A percentile compares a stretch with the other conserved stretches of the same genome.
Conservation (phyloP, 75 land plant genomes). For the Gnetum montanum region DNA sequence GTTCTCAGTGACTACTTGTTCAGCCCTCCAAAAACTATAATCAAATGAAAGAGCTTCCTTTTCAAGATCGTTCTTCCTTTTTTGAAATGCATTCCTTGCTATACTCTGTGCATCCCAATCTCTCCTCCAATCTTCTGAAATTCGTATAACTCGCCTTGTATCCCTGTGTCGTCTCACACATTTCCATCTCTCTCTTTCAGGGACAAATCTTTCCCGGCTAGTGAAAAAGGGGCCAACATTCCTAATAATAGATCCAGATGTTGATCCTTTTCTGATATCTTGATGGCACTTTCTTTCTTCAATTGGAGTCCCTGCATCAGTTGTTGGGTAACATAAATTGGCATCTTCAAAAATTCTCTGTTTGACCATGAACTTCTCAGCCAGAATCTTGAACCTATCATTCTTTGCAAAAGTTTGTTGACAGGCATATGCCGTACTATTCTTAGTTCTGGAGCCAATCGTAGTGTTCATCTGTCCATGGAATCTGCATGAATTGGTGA, state of each 20-base stretch:
- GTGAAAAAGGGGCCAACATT: background rate
- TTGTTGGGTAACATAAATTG: background rate
- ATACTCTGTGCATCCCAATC: background rate
- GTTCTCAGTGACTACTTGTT: slow-evolving; percentile 12
- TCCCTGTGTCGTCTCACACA: slow-evolving; percentile 14
- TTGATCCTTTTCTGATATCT: background rate
- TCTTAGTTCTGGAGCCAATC: too few species aligned
- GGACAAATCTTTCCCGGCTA: slow-evolving; percentile 2
- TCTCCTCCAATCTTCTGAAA: slow-evolving; percentile 1
- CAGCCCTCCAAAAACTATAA: slow-evolving; percentile 34
- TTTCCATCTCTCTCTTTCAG: slow-evolving; percentile 9
- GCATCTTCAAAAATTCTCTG: background rate
- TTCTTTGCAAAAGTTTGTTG: too few species aligned
- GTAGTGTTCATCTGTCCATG: too few species aligned
- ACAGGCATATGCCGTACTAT: too few species aligned
- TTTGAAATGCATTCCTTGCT: background rate
- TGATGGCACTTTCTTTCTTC: background rate
- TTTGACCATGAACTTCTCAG: background rate
- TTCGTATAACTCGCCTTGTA: slow-evolving; percentile 5
- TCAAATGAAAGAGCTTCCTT: slow-evolving; percentile 29
- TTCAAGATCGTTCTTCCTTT: slow-evolving; percentile 1
- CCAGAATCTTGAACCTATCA: background rate
- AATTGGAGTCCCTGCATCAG: background rate
- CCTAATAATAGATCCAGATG: background rate
- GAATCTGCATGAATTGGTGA: too few species aligned